phyloP scores from a whole-genome alignment of 176 grass and related monocot species.

The Puya raimondii region DNA sequence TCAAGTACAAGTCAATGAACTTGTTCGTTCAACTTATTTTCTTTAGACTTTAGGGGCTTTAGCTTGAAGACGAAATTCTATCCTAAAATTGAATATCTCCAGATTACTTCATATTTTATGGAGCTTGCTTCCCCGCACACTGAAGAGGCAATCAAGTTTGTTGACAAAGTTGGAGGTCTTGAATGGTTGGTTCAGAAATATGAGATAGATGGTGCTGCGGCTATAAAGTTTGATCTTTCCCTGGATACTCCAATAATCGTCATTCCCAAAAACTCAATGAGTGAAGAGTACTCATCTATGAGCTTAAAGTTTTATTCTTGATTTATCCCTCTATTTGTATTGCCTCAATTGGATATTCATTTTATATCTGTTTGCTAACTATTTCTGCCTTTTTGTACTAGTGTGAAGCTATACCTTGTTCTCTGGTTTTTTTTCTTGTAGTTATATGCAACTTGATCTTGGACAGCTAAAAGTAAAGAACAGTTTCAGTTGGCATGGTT shows the following conservation, averaged over 20 bases:
- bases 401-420: not conserved
- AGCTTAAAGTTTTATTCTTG: conserved; percentile 3
- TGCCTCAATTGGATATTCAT: not conserved
- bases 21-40: no score
- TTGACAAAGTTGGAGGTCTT: conserved; percentile 93
- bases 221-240: conserved; percentile 86
- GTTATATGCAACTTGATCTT: conserved; percentile 97
- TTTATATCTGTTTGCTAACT: no score
- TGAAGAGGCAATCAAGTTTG: conserved; percentile 92
- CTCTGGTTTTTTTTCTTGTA: conserved; percentile 28
- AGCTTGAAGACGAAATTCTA: not conserved
- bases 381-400: no score
- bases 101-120: conserved; percentile 98
- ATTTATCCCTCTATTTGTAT: conserved; percentile 2
- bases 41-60: not conserved
- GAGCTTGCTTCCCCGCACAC: conserved; percentile 93
- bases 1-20: not conserved
- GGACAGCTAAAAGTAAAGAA: conserved; percentile 77
- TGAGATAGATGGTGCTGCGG: conserved; percentile 88
- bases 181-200: conserved; percentile 98
- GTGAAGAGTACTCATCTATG: conserved; percentile 64
- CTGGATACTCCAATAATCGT: conserved; percentile 95
- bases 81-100: conserved; percentile 9
- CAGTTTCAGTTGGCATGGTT: conserved; percentile 81
- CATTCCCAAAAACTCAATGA: conserved; percentile 75